These are phyloP conservation scores for Amphicarpaea edgeworthii DNA, from an alignment of 306 rosid genomes.

Conservation along the genomic window DNA sequence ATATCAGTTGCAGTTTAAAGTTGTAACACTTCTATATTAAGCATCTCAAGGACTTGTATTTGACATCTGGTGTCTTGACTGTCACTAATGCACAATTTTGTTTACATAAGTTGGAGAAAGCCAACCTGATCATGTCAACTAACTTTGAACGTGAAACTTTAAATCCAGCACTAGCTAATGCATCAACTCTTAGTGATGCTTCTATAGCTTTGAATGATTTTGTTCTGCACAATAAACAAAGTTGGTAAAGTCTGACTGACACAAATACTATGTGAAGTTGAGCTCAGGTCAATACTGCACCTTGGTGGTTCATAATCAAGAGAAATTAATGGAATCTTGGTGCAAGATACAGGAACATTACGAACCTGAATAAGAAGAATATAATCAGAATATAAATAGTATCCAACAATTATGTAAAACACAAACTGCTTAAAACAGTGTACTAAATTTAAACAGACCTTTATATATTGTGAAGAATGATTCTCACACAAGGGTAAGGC, in stretches of 20 bases:
- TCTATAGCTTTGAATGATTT: constrained; percentile 79
- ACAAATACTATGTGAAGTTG: constrained; percentile 31
- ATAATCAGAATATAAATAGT: constrained; percentile 21
- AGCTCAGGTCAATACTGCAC: constrained; percentile 48
- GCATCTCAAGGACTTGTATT: neutral
- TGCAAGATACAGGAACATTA: constrained; percentile 81
- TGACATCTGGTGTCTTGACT: neutral
- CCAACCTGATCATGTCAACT: constrained; percentile 83
- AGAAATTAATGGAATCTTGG: constrained; percentile 80
- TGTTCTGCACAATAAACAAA: constrained; percentile 64
- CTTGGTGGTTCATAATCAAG: constrained; percentile 95
- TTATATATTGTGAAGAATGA: neutral
- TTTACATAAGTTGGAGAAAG: constrained; percentile 6
- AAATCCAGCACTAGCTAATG: constrained; percentile 97
- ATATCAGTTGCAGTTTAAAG: neutral
- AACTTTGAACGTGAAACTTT: constrained; percentile 91
- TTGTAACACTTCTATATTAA: neutral
- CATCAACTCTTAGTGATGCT: constrained; percentile 87
- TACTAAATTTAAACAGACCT: neutral
- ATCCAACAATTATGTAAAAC: neutral
- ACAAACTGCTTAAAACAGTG: neutral
- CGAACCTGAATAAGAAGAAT: constrained; percentile 74
- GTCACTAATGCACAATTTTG: neutral
- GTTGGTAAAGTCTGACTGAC: neutral
- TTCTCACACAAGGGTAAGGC: neutral